Evolutionary conservation across 441 rosid species (phyloP), one percentile per base, ranked within the genome.

Genomic region (Aquilaria agallochum): DNA sequence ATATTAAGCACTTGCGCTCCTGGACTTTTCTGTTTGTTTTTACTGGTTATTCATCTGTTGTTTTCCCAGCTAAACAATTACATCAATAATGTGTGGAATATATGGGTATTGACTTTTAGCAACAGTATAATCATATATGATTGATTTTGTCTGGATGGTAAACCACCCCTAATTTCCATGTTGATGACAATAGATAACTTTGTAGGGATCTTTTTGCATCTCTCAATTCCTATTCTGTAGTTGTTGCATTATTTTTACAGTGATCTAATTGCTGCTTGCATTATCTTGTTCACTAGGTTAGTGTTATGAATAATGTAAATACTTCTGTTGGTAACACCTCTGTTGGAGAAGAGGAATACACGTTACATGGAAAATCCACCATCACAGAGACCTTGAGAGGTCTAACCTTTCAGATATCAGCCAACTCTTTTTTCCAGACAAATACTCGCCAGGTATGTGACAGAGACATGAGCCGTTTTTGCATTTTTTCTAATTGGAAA

Each of bases 381-480:
- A 89, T 90, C 66, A 78, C 80, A 27, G 97, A 94, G 80, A 78
- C 64, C 49, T 80, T 94, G 72, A 78, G 96, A 83, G 97, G 96
- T 61, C 82, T 94, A 58, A 79, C 76, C 3, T 90, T 94, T 78
- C 90, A 90, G 70, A 94, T 94, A 64, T 94, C 98, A 2, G 97
- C 98, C 77, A 94, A 94, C 75, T 94, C 98, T 20, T 94, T 94
- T 68, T 94, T 94, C 73, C 97, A 90, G 71, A 94, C 97, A 66
- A 94, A 94, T 75, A 81, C 98, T 60, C 66, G 14, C 69, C 98
- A 94, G 96, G 98, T 88, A 77, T 14, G 47, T 31, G n/a, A 32
- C 50, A 54, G n/a, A 50, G 32, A 31, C 58, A 14, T 6, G 63
- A 51, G 58, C 44, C 11, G 10, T 52, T 53, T 11, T 65, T 13